Percentiles rank a stretch among this genome's conserved stretches.
Evolutionary conservation across 75 land plant genomes (phyloP).

Genomic region (Isoetes taiwanensis): DNA sequence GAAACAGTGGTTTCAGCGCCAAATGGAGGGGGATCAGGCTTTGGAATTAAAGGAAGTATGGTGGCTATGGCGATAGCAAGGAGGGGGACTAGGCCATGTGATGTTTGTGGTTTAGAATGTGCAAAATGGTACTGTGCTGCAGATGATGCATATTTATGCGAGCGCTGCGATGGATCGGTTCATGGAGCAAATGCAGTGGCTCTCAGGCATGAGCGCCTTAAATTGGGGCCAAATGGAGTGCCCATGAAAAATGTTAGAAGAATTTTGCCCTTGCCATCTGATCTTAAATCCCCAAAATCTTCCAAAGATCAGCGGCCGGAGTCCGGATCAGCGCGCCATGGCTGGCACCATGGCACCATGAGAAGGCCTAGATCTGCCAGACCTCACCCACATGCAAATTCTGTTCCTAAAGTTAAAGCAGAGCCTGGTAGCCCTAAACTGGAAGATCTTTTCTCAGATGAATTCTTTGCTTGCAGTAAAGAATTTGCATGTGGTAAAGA

Average conservation of each 20-base stretch:
- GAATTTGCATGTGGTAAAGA: too few relatives aligned
- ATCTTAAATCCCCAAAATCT: background rate
- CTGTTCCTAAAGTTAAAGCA: background rate
- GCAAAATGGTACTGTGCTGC: conserved; percentile 89
- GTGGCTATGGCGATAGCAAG: conserved; percentile 47
- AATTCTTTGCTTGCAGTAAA: background rate
- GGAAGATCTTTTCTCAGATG: background rate
- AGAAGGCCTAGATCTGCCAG: background rate
- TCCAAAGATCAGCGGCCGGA: background rate
- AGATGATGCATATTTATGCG: conserved; percentile 82
- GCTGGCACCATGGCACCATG: background rate
- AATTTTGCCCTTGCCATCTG: background rate
- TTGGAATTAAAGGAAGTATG: too few relatives aligned
- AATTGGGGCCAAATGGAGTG: conserved; percentile 21
- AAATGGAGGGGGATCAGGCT: too few relatives aligned
- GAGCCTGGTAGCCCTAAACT: background rate
- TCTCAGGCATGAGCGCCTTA: conserved; percentile 61
- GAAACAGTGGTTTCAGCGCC: too few relatives aligned
- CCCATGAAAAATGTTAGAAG: conserved; percentile 4
- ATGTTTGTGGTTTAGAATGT: conserved; percentile 47
- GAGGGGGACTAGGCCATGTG: conserved; percentile 61
- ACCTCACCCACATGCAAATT: background rate
- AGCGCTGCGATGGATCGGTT: conserved; percentile 55
- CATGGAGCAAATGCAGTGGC: conserved; percentile 85
- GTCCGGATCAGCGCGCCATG: background rate